Conservation (phyloP, 345 rosid species). For the Eucalyptus viminalis region DNA sequence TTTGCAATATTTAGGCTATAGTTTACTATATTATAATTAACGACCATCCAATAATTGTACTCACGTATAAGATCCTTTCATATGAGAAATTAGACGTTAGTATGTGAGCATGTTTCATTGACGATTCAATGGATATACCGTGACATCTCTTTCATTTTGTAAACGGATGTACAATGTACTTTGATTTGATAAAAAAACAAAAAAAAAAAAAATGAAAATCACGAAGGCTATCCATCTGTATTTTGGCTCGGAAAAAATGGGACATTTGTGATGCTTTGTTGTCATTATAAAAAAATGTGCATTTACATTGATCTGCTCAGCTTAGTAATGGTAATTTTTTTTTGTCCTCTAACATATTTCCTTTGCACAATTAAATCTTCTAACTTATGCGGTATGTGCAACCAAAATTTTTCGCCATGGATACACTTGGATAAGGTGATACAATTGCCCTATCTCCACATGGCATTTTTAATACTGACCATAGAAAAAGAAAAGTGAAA, state of each 20-base stretch:
- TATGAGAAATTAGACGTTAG: not conserved
- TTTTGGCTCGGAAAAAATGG: not conserved
- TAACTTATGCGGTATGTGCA: not conserved
- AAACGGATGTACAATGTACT: not conserved
- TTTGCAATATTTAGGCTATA: not conserved
- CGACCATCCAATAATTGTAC: not conserved
- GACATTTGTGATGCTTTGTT: not conserved
- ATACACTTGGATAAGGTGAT: not conserved
- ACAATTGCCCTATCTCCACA: not conserved
- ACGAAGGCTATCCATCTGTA: too few species aligned
- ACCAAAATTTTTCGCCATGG: not conserved
- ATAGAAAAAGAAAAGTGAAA: not conserved
- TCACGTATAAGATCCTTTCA: not conserved
- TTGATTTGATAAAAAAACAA: not conserved
- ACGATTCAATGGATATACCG: not conserved
- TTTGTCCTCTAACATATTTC: not conserved
- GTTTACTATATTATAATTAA: not conserved
- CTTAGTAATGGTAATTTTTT: not conserved
- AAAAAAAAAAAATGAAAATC: accelerated
- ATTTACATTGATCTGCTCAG: not conserved
- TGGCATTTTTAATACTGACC: not conserved
- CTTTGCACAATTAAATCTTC: not conserved
- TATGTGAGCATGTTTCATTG: not conserved
- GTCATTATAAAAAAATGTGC: not conserved
- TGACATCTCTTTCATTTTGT: not conserved